These are phyloP conservation scores for Henningerozyma blattae DNA, from an alignment of 805 yeast genomes.

Conservation along the genomic window DNA sequence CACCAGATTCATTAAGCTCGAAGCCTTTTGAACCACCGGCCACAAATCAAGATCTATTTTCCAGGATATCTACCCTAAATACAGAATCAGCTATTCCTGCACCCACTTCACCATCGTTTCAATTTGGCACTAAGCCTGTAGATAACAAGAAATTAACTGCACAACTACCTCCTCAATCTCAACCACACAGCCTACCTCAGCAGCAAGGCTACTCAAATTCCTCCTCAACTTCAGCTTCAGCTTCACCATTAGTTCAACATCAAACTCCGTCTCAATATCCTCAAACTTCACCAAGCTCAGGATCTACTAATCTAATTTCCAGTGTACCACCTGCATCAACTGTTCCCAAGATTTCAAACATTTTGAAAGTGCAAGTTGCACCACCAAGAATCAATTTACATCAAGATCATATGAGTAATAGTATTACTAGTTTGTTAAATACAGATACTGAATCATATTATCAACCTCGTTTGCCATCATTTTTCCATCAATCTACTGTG, in stretches of 20 bases:
- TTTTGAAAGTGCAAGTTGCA: neutral
- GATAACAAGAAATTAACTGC: neutral
- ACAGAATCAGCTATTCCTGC: slow-evolving; percentile 22
- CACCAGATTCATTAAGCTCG: too few relatives aligned
- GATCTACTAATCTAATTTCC: too few relatives aligned
- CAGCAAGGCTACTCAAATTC: too few relatives aligned
- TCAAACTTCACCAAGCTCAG: too few relatives aligned
- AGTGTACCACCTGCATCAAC: neutral
- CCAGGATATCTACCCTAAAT: slow-evolving; percentile 11
- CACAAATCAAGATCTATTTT: slow-evolving; percentile 10
- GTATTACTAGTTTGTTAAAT: neutral
- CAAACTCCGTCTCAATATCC: neutral
- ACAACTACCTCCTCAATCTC: neutral
- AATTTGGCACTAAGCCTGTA: slow-evolving; percentile 4
- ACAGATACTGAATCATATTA: neutral
- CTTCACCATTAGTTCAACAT: too few relatives aligned
- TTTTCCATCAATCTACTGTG: neutral
- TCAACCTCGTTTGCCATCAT: neutral
- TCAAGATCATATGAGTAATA: neutral
- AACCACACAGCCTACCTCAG: neutral
- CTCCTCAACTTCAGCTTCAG: too few relatives aligned
- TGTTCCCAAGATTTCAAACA: neutral
- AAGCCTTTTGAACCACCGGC: neutral
- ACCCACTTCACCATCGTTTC: slow-evolving; percentile 23
- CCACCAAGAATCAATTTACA: neutral